These are phyloP conservation scores for Neoboletus magnificus DNA, from an alignment of 768 basidiomycete species.

Conservation along the genomic window DNA sequence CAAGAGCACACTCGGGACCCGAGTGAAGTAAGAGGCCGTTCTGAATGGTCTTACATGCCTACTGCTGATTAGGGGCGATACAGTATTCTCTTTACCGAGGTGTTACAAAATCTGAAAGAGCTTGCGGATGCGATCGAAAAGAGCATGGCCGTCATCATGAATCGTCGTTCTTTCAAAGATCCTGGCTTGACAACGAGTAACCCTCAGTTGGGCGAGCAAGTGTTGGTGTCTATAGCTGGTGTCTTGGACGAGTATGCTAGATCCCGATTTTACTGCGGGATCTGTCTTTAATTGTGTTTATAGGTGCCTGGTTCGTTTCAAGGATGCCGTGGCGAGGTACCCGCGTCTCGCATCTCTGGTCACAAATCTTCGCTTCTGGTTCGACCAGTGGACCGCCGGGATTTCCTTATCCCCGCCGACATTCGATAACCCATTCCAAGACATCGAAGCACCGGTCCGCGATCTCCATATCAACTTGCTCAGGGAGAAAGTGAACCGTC, in stretches of 20 bases:
- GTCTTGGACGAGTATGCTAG: conserved; percentile 51
- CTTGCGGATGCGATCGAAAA: conserved; percentile 40
- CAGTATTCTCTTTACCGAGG: conserved; percentile 44
- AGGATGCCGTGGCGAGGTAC: conserved; percentile 47
- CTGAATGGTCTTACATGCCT: not conserved
- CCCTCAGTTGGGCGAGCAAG: conserved; percentile 35
- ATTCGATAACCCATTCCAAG: conserved; percentile 46
- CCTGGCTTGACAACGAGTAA: conserved; percentile 8
- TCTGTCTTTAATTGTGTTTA: not conserved
- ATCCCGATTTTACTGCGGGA: conserved; percentile 12
- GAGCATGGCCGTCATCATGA: conserved; percentile 36
- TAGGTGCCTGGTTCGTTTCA: conserved; percentile 58
- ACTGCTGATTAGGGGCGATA: conserved; percentile 2
- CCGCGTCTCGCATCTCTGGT: conserved; percentile 44
- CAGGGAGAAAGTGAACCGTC: conserved; percentile 29
- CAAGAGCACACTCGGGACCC: conserved; percentile 50
- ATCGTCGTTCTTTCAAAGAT: conserved; percentile 33
- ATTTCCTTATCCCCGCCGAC: conserved; percentile 35
- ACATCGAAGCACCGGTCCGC: conserved; percentile 28
- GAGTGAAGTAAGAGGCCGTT: conserved; percentile 44
- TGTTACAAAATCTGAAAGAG: conserved; percentile 44
- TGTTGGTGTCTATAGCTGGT: conserved; percentile 45
- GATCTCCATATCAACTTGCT: conserved; percentile 34
- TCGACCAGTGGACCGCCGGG: conserved; percentile 44
- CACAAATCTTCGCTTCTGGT: conserved; percentile 42